phyloP scores from a whole-genome alignment of 2,329 filamentous ascomycete species.

The Nectriaceae sp. region DNA sequence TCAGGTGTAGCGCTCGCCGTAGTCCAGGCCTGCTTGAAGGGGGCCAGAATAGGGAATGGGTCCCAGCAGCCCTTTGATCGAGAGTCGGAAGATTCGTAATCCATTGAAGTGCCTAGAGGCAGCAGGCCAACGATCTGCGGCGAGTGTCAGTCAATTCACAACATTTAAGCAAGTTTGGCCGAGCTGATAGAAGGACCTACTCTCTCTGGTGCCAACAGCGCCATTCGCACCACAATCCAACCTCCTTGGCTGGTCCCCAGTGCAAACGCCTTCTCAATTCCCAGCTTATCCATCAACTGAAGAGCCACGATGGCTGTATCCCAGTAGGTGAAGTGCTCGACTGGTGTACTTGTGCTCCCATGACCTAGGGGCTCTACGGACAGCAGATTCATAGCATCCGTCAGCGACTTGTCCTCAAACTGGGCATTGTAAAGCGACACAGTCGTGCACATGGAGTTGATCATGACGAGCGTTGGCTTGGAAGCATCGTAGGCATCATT shows the following conservation, averaged over 20 bases:
- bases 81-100: constrained; percentile 50
- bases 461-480: constrained; percentile 53
- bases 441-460: constrained; percentile 55
- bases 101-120: constrained; percentile 53
- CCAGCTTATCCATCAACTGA: constrained; percentile 55
- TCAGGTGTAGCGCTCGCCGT: constrained; percentile 42
- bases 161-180: neutral
- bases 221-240: constrained; percentile 53
- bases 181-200: constrained; percentile 30
- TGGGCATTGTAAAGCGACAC: constrained; percentile 47
- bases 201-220: constrained; percentile 49
- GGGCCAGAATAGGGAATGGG: constrained; percentile 40
- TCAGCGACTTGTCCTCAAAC: constrained; percentile 42
- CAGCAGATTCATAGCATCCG: constrained; percentile 47
- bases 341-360: constrained; percentile 44
- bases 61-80: constrained; percentile 53
- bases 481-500: constrained; percentile 45
- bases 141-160: constrained; percentile 9
- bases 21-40: constrained; percentile 47
- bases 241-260: constrained; percentile 55
- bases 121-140: constrained; percentile 49
- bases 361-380: constrained; percentile 57
- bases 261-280: constrained; percentile 49
- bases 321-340: constrained; percentile 57
- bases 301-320: constrained; percentile 55